These are phyloP conservation scores for Bassia scoparia DNA, from an alignment of 148 eudicot species.

Conservation along the genomic window DNA sequence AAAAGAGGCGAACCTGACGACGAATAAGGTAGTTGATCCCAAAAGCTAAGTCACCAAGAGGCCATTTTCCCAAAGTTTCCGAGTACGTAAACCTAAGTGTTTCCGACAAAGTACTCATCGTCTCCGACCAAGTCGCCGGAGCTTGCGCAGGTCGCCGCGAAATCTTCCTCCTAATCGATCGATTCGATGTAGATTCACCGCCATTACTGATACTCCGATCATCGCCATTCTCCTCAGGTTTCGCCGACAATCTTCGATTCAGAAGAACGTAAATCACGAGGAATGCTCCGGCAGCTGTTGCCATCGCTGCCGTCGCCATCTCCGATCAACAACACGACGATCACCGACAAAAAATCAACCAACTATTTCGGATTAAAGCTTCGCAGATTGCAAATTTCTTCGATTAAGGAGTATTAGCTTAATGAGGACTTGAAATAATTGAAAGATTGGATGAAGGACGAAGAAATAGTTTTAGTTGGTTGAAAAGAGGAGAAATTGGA, in stretches of 20 bases:
- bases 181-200: constrained; percentile 42
- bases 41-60: constrained; percentile 87
- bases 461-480: no score
- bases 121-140: constrained; percentile 92
- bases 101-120: constrained; percentile 69
- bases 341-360: background rate
- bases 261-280: constrained; percentile 58
- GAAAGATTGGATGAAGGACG: background rate
- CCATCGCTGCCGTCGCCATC: constrained; percentile 78
- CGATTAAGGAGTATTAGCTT: no score
- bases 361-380: background rate
- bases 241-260: constrained; percentile 40
- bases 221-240: constrained; percentile 31
- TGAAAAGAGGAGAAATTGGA: no score
- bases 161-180: constrained; percentile 51
- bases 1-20: constrained; percentile 53
- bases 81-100: constrained; percentile 84
- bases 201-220: constrained; percentile 23
- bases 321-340: background rate
- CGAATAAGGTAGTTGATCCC: constrained; percentile 88
- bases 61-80: constrained; percentile 95
- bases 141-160: constrained; percentile 82
- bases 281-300: constrained; percentile 81
- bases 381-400: background rate
- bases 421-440: no score